Evolutionary conservation across 495 filamentous ascomycete species (phyloP).

Genomic region (Hypoxylon fuscum): DNA sequence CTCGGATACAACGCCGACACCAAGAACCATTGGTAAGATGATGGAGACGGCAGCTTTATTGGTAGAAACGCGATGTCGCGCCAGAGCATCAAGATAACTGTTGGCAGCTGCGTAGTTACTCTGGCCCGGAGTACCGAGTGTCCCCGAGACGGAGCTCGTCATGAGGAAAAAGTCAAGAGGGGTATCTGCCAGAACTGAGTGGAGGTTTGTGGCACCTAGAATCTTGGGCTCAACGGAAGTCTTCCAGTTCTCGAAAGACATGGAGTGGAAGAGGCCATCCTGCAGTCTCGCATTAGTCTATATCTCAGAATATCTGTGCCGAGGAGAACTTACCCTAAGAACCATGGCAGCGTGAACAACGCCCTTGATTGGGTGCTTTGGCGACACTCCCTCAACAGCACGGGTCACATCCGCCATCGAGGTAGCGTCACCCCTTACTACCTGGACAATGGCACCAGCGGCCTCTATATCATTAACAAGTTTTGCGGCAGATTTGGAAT

Average conservation of each 20-base stretch:
- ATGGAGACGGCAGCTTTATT: conserved; percentile 39
- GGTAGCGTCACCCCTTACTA: conserved; percentile 28
- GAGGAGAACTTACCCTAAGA: conserved; percentile 36
- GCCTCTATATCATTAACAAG: conserved; percentile 14
- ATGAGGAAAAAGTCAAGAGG: conserved; percentile 63
- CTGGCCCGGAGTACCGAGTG: conserved; percentile 56
- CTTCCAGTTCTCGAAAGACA: conserved; percentile 47
- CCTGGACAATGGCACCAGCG: conserved; percentile 21
- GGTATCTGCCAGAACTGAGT: conserved; percentile 41
- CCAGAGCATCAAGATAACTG: conserved; percentile 52
- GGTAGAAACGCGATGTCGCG: conserved; percentile 25
- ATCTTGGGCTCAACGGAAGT: conserved; percentile 51
- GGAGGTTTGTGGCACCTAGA: conserved; percentile 51
- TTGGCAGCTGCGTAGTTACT: conserved; percentile 61
- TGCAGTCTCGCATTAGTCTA: conserved; percentile 13
- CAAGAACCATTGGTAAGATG: conserved; percentile 47
- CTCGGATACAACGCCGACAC: conserved; percentile 52
- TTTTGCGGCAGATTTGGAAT: conserved; percentile 17
- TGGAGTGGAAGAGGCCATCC: conserved; percentile 49
- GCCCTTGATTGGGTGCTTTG: conserved; percentile 50
- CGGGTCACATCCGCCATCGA: conserved; percentile 20
- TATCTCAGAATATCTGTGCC: background rate
- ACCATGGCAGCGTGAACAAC: conserved; percentile 65
- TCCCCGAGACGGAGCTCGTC: conserved; percentile 58
- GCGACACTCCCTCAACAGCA: conserved; percentile 12